These are phyloP conservation scores for Guadua angustifolia DNA, from an alignment of 176 grass and related monocot species.

Conservation along the genomic window DNA sequence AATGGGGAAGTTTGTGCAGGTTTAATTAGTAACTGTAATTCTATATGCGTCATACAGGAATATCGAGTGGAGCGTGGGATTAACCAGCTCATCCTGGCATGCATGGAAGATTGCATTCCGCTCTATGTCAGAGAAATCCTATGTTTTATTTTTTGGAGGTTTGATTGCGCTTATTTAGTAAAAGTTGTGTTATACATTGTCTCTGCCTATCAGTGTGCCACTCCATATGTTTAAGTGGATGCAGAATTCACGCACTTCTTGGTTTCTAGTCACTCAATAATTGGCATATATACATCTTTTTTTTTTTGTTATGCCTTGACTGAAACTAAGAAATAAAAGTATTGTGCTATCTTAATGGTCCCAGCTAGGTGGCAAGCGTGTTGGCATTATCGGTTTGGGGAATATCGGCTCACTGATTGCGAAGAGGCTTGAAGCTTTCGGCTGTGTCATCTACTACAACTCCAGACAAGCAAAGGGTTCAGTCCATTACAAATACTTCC, in stretches of 20 bases:
- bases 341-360: no score
- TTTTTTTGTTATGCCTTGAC: no score
- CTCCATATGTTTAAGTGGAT: neutral
- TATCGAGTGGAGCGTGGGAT: neutral
- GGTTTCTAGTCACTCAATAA: neutral
- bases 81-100: neutral
- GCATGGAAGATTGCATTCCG: conserved; percentile 6
- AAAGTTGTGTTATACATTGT: no score
- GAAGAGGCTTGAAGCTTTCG: conserved; percentile 56
- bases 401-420: conserved; percentile 63
- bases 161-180: neutral
- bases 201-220: neutral
- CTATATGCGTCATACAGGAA: neutral
- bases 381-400: conserved; percentile 69
- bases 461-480: conserved; percentile 38
- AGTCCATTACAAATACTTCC: conserved; percentile 36
- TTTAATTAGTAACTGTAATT: neutral
- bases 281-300: no score
- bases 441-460: conserved; percentile 62
- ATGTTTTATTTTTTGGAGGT: neutral
- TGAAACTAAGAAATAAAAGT: no score
- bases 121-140: neutral
- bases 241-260: neutral
- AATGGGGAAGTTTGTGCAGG: neutral
- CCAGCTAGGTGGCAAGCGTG: conserved; percentile 59